Conservation (phyloP, 2,329 filamentous ascomycete species). For the Pseudogymnoascus sp. region DNA sequence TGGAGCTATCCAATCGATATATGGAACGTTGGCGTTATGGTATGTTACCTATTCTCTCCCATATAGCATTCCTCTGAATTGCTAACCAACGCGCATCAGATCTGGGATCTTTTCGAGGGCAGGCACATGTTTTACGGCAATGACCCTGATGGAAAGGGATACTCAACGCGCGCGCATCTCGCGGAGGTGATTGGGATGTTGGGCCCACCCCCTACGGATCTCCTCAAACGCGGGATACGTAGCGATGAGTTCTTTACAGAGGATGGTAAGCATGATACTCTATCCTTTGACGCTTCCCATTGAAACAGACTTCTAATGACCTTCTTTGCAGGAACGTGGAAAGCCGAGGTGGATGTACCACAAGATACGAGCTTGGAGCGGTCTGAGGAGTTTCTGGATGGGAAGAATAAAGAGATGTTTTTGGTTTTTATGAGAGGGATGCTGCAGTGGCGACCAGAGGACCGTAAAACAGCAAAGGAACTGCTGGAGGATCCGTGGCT, state of each 20-base stretch:
- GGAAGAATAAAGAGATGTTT: slow-evolving; percentile 27
- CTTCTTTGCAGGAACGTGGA: background rate
- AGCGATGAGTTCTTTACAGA: slow-evolving; percentile 12
- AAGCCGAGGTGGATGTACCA: slow-evolving; percentile 7
- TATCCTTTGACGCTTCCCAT: background rate
- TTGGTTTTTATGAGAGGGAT: slow-evolving; percentile 29
- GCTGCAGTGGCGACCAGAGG: slow-evolving; percentile 32
- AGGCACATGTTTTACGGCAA: slow-evolving; percentile 32
- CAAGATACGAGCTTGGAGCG: slow-evolving; percentile 9
- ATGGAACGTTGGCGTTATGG: slow-evolving; percentile 43
- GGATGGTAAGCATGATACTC: slow-evolving; percentile 10
- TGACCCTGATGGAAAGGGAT: slow-evolving; percentile 9
- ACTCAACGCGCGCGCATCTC: slow-evolving; percentile 14
- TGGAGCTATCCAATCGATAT: slow-evolving; percentile 41
- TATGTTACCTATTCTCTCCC: slow-evolving; percentile 15
- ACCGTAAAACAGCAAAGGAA: slow-evolving; percentile 29
- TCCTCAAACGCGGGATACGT: slow-evolving; percentile 6
- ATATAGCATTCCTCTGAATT: background rate
- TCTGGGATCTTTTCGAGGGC: slow-evolving; percentile 42
- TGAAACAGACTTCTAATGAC: background rate
- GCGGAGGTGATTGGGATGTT: slow-evolving; percentile 14
- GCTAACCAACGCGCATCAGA: slow-evolving; percentile 22
- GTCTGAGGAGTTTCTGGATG: slow-evolving; percentile 8
- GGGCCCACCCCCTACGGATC: slow-evolving; percentile 14
- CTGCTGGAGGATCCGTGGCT: slow-evolving; percentile 33